Percentiles rank a stretch among this genome's conserved stretches.
phyloP scores from a whole-genome alignment of 257 asterid species.

The Forsythia suspensa region DNA sequence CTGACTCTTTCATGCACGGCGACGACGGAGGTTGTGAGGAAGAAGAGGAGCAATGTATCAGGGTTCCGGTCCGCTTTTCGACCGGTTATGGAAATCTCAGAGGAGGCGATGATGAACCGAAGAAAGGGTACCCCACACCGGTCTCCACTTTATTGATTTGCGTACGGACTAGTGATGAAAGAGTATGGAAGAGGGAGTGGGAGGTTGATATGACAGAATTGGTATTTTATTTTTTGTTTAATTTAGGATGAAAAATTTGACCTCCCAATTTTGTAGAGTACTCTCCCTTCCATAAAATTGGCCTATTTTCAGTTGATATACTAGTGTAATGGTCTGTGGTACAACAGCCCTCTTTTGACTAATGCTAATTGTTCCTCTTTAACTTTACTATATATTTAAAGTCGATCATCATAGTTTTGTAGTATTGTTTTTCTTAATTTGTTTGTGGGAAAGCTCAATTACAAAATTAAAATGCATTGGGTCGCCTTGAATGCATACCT shows the following conservation, averaged over 20 bases:
- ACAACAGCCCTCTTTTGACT: background rate
- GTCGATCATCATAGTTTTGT: background rate
- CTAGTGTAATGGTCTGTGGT: background rate
- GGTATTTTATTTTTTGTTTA: background rate
- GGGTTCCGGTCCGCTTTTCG: slow-evolving; percentile 15
- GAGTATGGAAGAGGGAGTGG: slow-evolving; percentile 12
- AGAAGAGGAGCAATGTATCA: slow-evolving; percentile 31
- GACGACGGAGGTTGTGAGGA: slow-evolving; percentile 38
- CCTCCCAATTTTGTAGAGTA: slow-evolving; percentile 33
- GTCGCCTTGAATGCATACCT: too few relatives aligned
- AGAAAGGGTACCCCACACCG: slow-evolving; percentile 50
- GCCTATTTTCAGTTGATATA: background rate
- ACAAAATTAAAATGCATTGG: too few relatives aligned
- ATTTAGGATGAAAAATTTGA: background rate
- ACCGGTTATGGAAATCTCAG: slow-evolving; percentile 26
- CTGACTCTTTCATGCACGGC: slow-evolving; percentile 35
- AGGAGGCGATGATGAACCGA: slow-evolving; percentile 30
- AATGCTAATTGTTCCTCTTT: background rate
- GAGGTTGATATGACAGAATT: slow-evolving; percentile 2
- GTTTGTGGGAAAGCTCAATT: too few relatives aligned
- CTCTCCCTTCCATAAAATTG: background rate
- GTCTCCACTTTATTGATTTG: slow-evolving; percentile 41
- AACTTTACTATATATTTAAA: background rate
- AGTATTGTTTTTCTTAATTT: too few relatives aligned
- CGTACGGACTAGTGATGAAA: slow-evolving; percentile 16